Percentiles rank a stretch among this genome's conserved stretches.
Conservation (phyloP, 2,329 filamentous ascomycete genomes). For the Nigrospora osmanthi region DNA sequence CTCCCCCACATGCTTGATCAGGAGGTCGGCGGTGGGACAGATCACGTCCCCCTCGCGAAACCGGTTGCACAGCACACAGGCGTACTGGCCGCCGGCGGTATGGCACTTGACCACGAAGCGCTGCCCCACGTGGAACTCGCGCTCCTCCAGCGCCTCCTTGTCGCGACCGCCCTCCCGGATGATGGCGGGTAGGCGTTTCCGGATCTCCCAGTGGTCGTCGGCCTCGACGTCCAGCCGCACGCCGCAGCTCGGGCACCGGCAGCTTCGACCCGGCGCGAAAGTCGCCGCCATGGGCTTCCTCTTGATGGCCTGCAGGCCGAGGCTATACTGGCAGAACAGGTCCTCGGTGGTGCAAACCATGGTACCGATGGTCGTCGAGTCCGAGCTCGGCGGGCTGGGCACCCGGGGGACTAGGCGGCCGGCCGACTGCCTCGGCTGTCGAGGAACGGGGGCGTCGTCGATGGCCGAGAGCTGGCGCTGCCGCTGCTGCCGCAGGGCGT, state of each 20-base stretch:
- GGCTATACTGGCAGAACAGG: conserved; percentile 24
- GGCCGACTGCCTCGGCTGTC: no score
- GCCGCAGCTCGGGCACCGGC: conserved; percentile 18
- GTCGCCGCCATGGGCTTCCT: conserved; percentile 12
- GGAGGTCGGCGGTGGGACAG: conserved; percentile 16
- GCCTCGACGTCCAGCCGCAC: conserved; percentile 14
- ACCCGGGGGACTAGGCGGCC: neutral
- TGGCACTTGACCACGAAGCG: conserved; percentile 30
- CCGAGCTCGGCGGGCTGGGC: conserved; percentile 6
- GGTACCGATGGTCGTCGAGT: conserved; percentile 5
- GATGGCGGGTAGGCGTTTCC: conserved; percentile 9
- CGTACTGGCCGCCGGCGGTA: conserved; percentile 19
- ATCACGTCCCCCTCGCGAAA: conserved; percentile 18
- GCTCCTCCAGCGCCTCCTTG: conserved; percentile 13
- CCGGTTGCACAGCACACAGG: conserved; percentile 22
- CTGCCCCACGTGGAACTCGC: conserved; percentile 21
- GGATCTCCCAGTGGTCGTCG: conserved; percentile 19
- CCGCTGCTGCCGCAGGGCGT: conserved; percentile 24
- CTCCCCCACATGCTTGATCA: conserved; percentile 21
- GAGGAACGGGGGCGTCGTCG: neutral
- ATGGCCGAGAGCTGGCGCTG: conserved; percentile 16
- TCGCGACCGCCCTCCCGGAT: neutral
- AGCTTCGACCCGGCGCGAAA: conserved; percentile 10
- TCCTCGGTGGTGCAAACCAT: conserved; percentile 3
- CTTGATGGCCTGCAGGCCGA: conserved; percentile 18